Evolutionary conservation across 192 early-diverging fungal species (phyloP).

Genomic region (Coemansia sp.): DNA sequence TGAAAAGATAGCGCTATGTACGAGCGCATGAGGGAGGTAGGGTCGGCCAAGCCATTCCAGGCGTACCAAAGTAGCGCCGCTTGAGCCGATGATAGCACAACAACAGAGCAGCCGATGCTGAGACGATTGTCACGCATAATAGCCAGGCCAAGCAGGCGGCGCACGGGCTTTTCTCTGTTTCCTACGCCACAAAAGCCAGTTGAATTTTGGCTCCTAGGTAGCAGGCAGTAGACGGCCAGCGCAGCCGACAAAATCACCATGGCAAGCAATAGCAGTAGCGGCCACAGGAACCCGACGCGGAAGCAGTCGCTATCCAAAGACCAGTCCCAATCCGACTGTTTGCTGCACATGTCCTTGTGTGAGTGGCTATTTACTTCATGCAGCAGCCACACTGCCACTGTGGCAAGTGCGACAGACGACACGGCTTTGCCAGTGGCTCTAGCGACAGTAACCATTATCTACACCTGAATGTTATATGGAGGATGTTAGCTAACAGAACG

Average conservation of each 20-base stretch:
- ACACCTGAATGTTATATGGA: background rate
- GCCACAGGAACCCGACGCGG: conserved; percentile 18
- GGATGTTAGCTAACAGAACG: background rate
- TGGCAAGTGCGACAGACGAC: background rate
- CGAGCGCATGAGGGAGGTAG: background rate
- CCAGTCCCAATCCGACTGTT: conserved; percentile 10
- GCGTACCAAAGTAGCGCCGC: background rate
- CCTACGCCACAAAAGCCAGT: background rate
- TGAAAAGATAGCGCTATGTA: background rate
- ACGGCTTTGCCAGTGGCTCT: background rate
- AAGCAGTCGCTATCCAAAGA: conserved; percentile 12
- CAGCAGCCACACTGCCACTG: background rate
- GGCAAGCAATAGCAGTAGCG: background rate
- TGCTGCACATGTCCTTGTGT: background rate
- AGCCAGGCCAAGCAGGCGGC: background rate
- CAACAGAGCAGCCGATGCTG: background rate
- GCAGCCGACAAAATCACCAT: background rate
- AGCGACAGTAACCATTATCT: background rate
- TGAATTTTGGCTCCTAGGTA: background rate
- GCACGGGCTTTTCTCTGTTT: background rate
- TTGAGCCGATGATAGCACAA: background rate
- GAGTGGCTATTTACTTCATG: background rate
- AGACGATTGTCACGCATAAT: conserved; percentile 10
- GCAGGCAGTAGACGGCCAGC: background rate
- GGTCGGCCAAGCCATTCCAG: background rate